phyloP scores from a whole-genome alignment of 805 yeast species.

The Cyberlindnera misumaiensis region DNA sequence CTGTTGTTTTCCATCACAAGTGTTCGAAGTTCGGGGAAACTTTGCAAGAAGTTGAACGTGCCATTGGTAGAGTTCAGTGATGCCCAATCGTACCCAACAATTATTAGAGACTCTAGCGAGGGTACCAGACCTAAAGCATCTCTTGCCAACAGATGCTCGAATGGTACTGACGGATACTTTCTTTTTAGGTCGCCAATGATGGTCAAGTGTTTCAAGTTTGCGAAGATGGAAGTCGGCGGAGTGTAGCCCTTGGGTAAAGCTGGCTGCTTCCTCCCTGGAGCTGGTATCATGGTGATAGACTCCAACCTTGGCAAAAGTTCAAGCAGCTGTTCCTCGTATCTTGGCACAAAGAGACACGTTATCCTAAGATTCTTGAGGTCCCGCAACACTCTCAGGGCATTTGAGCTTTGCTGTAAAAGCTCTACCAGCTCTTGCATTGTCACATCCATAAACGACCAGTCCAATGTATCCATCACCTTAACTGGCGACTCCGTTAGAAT shows the following conservation, averaged over 20 bases:
- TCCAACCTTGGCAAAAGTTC: conserved; percentile 12
- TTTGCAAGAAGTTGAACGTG: conserved; percentile 18
- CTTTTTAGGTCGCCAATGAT: conserved; percentile 16
- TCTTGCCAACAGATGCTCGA: conserved; percentile 13
- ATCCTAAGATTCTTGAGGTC: conserved; percentile 9
- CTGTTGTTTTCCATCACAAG: conserved; percentile 19
- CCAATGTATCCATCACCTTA: conserved; percentile 7
- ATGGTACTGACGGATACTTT: conserved; percentile 14
- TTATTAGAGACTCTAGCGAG: conserved; percentile 10
- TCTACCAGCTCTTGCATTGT: conserved; percentile 14
- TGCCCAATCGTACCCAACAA: conserved; percentile 20
- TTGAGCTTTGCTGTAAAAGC: conserved; percentile 1
- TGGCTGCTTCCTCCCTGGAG: conserved; percentile 5
- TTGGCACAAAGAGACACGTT: conserved; percentile 14
- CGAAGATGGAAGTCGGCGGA: conserved; percentile 1
- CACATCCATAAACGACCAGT: conserved; percentile 11
- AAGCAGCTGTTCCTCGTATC: conserved; percentile 14
- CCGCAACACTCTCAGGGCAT: conserved; percentile 1
- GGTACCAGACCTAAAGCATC: conserved; percentile 8
- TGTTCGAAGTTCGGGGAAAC: conserved; percentile 12
- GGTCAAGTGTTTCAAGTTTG: conserved; percentile 9
- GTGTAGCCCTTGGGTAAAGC: conserved; percentile 6
- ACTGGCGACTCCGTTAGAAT: conserved; percentile 6
- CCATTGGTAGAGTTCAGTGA: conserved; percentile 11
- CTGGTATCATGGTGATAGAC: conserved; percentile 8